Evolutionary conservation across 2,329 filamentous ascomycete species (phyloP).

Genomic region (Aspergillus sp.): DNA sequence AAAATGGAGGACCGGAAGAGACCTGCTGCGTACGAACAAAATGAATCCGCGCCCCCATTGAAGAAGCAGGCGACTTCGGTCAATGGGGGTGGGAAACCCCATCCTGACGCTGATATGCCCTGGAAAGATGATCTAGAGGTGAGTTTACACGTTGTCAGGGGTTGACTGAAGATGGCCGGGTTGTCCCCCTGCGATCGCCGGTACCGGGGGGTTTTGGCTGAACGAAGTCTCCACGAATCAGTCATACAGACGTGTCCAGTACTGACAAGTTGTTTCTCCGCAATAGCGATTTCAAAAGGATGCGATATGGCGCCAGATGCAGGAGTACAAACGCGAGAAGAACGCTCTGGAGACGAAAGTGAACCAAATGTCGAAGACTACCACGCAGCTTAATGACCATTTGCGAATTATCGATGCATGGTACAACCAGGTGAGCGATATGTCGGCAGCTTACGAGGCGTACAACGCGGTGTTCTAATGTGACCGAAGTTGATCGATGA

Average conservation of each 20-base stretch:
- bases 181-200: not conserved
- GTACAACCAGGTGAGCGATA: conserved; percentile 77
- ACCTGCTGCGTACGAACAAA: conserved; percentile 74
- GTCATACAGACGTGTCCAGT: not conserved
- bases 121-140: conserved; percentile 71
- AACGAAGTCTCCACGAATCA: not conserved
- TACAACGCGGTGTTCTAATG: conserved; percentile 14
- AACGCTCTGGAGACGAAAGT: conserved; percentile 75
- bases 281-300: conserved; percentile 85
- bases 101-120: conserved; percentile 66
- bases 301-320: conserved; percentile 95
- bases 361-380: conserved; percentile 73
- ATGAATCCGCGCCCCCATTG: conserved; percentile 81
- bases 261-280: conserved; percentile 23
- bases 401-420: conserved; percentile 85
- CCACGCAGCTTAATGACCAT: conserved; percentile 86
- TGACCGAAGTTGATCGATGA: conserved; percentile 44
- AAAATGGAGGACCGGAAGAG: conserved; percentile 99
- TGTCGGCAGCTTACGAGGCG: not conserved
- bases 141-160: conserved; percentile 44
- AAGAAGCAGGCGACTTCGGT: conserved; percentile 79
- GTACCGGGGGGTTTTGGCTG: too few relatives aligned
- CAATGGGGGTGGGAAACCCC: conserved; percentile 68
- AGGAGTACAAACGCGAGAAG: conserved; percentile 93
- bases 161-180: not conserved